Conservation (phyloP, 2,329 filamentous ascomycete genomes). For the Colletotrichum tropicale region DNA sequence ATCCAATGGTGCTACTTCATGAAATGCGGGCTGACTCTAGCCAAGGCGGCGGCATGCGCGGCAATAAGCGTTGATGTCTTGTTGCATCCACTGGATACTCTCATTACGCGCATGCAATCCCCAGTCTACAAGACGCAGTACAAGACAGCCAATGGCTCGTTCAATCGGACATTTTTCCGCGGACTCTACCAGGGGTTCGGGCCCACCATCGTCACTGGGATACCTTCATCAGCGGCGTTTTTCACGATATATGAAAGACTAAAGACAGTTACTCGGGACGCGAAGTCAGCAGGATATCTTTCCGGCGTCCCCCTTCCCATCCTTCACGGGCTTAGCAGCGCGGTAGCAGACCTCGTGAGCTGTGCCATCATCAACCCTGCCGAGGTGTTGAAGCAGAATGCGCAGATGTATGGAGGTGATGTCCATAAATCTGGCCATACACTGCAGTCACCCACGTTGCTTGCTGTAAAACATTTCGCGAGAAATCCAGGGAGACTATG, state of each 20-base stretch:
- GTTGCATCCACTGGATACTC: constrained; percentile 23
- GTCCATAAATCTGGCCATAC: neutral
- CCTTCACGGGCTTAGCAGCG: constrained; percentile 17
- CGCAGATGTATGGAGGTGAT: constrained; percentile 15
- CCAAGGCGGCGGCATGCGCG: constrained; percentile 1
- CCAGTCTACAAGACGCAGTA: constrained; percentile 19
- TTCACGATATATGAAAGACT: constrained; percentile 23
- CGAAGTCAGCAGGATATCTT: neutral
- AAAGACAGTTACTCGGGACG: neutral
- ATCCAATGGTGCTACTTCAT: neutral
- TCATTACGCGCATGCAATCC: constrained; percentile 24
- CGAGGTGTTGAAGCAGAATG: constrained; percentile 25
- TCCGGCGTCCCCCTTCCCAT: constrained; percentile 11
- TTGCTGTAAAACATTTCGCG: neutral
- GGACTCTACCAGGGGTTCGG: constrained; percentile 25
- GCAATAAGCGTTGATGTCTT: constrained; percentile 13
- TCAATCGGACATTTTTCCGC: constrained; percentile 14
- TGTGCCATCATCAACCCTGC: constrained; percentile 23
- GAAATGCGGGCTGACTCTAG: neutral
- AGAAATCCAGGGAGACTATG: neutral
- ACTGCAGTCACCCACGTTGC: neutral
- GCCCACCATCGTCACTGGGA: constrained; percentile 18
- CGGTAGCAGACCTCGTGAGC: constrained; percentile 18
- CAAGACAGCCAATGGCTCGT: constrained; percentile 4
- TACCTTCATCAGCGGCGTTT: constrained; percentile 21